Conservation (phyloP, 2,329 filamentous ascomycete species). For the Lachnellula suecica region DNA sequence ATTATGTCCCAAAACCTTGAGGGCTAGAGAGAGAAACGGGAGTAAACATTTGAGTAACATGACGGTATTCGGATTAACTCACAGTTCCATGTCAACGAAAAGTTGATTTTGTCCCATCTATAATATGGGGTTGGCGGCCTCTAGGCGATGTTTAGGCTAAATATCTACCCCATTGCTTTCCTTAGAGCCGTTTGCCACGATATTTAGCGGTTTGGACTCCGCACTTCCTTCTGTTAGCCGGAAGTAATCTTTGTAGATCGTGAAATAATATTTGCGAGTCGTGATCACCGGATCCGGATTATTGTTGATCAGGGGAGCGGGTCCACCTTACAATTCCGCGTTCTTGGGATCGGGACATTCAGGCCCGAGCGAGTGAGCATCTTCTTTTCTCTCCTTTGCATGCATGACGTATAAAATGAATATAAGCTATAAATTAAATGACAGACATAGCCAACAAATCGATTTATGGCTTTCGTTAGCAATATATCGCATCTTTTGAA, state of each 20-base stretch:
- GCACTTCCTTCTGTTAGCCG: not conserved
- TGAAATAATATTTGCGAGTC: not conserved
- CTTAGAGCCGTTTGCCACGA: not conserved
- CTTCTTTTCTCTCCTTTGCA: not conserved
- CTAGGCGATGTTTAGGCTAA: constrained; percentile 3
- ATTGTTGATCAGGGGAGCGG: not conserved
- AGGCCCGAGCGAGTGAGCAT: not conserved
- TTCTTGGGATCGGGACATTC: not conserved
- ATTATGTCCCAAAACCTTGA: not conserved
- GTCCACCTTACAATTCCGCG: not conserved
- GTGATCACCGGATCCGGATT: not conserved
- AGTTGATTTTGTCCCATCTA: not conserved
- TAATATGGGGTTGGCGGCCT: not conserved
- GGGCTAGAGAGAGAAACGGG: not conserved
- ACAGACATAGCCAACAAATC: too few relatives aligned
- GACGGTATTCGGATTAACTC: not conserved
- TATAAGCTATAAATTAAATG: too few relatives aligned
- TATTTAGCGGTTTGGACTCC: not conserved
- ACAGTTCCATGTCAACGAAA: not conserved
- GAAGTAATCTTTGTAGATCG: not conserved
- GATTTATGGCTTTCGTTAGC: too few relatives aligned
- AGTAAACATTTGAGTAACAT: constrained; percentile 1
- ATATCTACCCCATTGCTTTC: constrained; percentile 1
- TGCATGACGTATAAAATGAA: too few relatives aligned
- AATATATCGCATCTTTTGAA: too few relatives aligned